phyloP scores from a whole-genome alignment of 1,139 yeast genomes.

The Hyphopichia wangnamkhiaoensis region DNA sequence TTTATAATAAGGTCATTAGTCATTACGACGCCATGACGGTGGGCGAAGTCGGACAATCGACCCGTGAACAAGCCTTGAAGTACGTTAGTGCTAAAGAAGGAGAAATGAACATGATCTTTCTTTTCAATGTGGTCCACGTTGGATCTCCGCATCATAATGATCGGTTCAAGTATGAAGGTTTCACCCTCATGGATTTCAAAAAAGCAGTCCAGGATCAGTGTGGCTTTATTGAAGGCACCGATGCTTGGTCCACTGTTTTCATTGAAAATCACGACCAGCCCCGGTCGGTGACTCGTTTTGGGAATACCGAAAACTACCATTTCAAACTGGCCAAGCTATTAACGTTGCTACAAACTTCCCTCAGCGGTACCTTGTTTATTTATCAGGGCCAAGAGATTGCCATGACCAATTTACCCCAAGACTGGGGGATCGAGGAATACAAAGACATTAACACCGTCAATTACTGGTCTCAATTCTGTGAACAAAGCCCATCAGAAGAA shows the following conservation, averaged over 20 bases:
- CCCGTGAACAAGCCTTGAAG: constrained; percentile 43
- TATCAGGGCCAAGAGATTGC: constrained; percentile 67
- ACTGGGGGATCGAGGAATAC: constrained; percentile 53
- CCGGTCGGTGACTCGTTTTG: constrained; percentile 53
- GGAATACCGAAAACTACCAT: constrained; percentile 36
- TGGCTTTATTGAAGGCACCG: constrained; percentile 47
- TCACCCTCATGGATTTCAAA: constrained; percentile 43
- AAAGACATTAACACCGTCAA: constrained; percentile 51
- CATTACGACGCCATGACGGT: constrained; percentile 58
- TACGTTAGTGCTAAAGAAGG: constrained; percentile 50
- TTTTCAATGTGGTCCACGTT: constrained; percentile 47
- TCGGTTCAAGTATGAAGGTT: constrained; percentile 36
- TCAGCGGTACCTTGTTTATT: constrained; percentile 57
- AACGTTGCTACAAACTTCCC: constrained; percentile 45
- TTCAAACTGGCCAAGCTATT: constrained; percentile 48
- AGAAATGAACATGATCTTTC: constrained; percentile 55
- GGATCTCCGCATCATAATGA: constrained; percentile 38
- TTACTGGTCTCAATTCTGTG: constrained; percentile 38
- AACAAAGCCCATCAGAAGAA: constrained; percentile 28
- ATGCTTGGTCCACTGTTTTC: constrained; percentile 62
- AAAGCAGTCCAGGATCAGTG: constrained; percentile 35
- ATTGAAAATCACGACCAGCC: constrained; percentile 64
- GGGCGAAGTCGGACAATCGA: constrained; percentile 52
- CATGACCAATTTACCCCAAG: constrained; percentile 48
- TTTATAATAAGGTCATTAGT: constrained; percentile 44